Base-by-base conservation (phyloP, 1,284 basidiomycete genomes). In the Phlebopus sp. region DNA sequence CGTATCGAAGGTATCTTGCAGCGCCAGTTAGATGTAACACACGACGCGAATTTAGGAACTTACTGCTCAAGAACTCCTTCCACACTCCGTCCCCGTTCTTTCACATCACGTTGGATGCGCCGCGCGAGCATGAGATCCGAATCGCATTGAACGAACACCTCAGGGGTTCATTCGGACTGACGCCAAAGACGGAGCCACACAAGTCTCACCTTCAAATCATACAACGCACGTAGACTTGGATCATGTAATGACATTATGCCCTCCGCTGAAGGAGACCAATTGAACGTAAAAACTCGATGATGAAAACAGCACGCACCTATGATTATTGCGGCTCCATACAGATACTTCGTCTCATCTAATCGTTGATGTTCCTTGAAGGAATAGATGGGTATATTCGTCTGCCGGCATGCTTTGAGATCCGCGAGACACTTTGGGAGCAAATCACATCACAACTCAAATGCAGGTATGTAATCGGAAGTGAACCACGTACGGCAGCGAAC, bases 91-190 rank as follows among this genome's bases (percentile, higher is more conserved):
- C 91, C 92, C 35, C 96, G 81, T 65, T 99, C 94, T 55, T 84
- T 81, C 6, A 91, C 82, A 60, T 99, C 96, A 48, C 96, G 77
- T 55, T 82, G 77, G 51, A 99, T 90, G 30, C 96, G 83, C 42
- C 96, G 79, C 2, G 96, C 94, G 37, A 99, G 84, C 96, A 99
- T 99, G 11, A 98, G 72, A 66, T 99, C 96, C 2, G 93, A 89
- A 64, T 98, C 96, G 46, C 92, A 94, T 77, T 90, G 86, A 6
- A 90, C 85, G 53, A 88, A 90, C 2, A 90, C 75, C 88, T 90
- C 31, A 32, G 39, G 15, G 11, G 7, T 8, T 32, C 11, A 25
- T 52, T 32, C 43, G 17, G 46, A 44, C 2, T 15, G 1, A 37
- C 34, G 5, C 42, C 18, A 2, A n/a, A 30, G n/a, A 36, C 29